These are phyloP conservation scores for Linnemannia schmuckeri DNA, from an alignment of 192 early-diverging fungal species.

Conservation along the genomic window DNA sequence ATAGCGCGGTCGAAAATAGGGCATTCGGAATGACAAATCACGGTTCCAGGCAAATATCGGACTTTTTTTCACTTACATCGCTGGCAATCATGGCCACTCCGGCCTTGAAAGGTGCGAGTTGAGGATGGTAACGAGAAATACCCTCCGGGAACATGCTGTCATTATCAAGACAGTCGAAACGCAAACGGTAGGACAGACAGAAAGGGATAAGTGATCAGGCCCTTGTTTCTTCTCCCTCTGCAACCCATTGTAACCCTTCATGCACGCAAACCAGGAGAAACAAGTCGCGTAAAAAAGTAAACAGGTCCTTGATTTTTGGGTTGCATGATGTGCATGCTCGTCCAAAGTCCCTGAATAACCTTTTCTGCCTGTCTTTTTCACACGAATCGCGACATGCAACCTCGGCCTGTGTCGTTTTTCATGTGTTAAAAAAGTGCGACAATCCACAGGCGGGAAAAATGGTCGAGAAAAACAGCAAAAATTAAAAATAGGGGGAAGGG, in stretches of 20 bases:
- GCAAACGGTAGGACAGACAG: neutral
- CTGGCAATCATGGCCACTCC: conserved; percentile 60
- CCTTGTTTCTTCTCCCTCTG: neutral
- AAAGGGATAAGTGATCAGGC: neutral
- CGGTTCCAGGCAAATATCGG: neutral
- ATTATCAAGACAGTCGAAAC: neutral
- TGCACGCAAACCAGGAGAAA: no score
- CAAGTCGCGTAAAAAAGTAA: neutral
- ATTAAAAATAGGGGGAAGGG: neutral
- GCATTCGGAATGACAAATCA: conserved; percentile 33
- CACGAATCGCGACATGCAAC: neutral
- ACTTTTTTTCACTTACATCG: conserved; percentile 45
- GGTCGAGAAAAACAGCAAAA: neutral
- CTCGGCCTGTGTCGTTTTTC: neutral
- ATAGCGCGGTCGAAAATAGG: conserved; percentile 1
- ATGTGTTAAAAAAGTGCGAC: neutral
- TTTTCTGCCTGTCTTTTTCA: neutral
- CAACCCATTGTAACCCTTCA: neutral
- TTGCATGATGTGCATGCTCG: neutral
- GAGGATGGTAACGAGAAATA: conserved; percentile 53
- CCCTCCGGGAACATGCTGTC: conserved; percentile 58
- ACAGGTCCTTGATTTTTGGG: neutral
- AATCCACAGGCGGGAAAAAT: neutral
- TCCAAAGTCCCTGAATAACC: neutral
- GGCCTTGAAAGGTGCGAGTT: conserved; percentile 54